Evolutionary conservation across 805 yeast species (phyloP).

Genomic region (Saturnispora hagleri): DNA sequence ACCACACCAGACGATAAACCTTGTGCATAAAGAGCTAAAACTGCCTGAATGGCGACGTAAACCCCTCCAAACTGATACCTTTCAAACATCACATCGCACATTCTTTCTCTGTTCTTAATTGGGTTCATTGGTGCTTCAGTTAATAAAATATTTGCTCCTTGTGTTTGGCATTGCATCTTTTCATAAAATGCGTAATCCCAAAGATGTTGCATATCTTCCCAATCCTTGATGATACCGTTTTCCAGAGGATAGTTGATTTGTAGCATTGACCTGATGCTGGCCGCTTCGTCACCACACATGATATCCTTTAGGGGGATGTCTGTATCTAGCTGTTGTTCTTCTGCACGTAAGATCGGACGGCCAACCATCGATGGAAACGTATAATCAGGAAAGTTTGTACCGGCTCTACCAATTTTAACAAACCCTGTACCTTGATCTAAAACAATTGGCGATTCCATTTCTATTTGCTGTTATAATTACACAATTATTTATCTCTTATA

Average conservation of each 20-base stretch:
- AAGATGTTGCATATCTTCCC: conserved; percentile 98
- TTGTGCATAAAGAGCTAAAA: conserved; percentile 94
- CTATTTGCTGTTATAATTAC: not conserved
- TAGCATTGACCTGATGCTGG: conserved; percentile 77
- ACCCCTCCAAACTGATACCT: conserved; percentile 86
- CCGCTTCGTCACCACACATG: conserved; percentile 97
- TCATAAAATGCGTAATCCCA: conserved; percentile 98
- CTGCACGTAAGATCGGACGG: conserved; percentile 93
- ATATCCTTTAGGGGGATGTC: conserved; percentile 81
- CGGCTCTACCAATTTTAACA: conserved; percentile 94
- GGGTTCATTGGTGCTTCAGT: conserved; percentile 99
- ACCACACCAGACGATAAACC: conserved; percentile 96
- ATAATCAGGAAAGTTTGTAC: conserved; percentile 93
- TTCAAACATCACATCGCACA: conserved; percentile 92
- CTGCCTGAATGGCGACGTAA: conserved; percentile 95
- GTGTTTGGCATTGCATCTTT: conserved; percentile 68
- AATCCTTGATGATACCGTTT: conserved; percentile 91
- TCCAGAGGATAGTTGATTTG: conserved; percentile 98
- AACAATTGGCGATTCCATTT: conserved; percentile 36
- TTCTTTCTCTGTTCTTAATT: conserved; percentile 73
- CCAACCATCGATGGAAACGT: conserved; percentile 98
- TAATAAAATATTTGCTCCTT: conserved; percentile 70
- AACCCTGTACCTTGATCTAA: conserved; percentile 99
- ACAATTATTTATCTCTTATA: not conserved
- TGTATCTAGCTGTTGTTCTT: conserved; percentile 58